Evolutionary conservation across 768 basidiomycete genomes (phyloP), one percentile per base, ranked within the genome.

Genomic region (Boletus sensibilis): DNA sequence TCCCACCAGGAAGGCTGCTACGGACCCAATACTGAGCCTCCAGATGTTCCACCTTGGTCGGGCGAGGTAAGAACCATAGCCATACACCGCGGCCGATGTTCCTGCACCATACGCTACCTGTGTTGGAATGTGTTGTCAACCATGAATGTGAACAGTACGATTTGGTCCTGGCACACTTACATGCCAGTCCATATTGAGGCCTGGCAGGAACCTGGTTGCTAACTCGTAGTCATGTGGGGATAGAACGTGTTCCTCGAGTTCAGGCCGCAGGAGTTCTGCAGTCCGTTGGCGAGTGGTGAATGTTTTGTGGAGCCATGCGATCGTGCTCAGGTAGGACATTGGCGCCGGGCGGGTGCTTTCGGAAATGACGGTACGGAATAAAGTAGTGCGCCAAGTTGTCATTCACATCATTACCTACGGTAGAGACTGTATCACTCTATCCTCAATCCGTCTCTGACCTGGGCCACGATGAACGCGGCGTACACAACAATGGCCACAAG

Each of bases 121-220:
- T 53, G 34, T 56, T 49, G 34, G 46, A 42, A 49, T 25, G 41
- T 13, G 25, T 16, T 21, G 40, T 65, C 31, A 57, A 27, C 27
- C n/a, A 40, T 48, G 54, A 38, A 43, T n/a, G n/a, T 35, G 42
- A 29, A 51, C 21, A 21, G 46, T 27, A 23, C 18, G 8, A 31
- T 35, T 8, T 10, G 18, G 51, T 48, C 53, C 44, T 41, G 58
- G 59, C 14, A 62, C 46, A 61, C 79, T 74, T 48, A 80, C 76
- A 54, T 77, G 75, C 58, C 72, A 75, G 57, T 80, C 75, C 33
- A 75, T 68, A 73, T 80, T 61, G 73, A 65, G 62, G 38, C 77
- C 78, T 37, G 85, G 79, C 27, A 85, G 69, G 73, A 87, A 88
- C 27, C 65, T 65, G 54, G 75, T 65, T 5, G 85, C 81, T 12